These are phyloP conservation scores for Pyrenochaeta sp. DNA, from an alignment of 2,329 filamentous ascomycete species.

Conservation along the genomic window DNA sequence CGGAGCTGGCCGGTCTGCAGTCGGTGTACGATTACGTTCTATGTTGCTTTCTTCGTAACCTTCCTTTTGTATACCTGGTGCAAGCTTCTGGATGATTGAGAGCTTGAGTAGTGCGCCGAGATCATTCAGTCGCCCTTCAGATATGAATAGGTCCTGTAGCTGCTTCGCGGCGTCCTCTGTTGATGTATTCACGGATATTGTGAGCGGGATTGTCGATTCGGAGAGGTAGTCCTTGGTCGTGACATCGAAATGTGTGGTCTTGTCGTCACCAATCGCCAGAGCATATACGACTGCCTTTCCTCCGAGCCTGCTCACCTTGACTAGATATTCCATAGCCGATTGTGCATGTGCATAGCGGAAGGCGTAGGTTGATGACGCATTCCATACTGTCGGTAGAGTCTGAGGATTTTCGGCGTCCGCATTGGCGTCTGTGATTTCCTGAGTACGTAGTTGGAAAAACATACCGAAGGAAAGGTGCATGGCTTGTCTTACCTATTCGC, in stretches of 20 bases:
- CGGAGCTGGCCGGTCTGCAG: conserved; percentile 52
- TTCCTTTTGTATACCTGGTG: conserved; percentile 78
- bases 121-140: conserved; percentile 70
- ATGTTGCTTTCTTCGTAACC: conserved; percentile 71
- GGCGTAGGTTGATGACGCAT: conserved; percentile 73
- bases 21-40: conserved; percentile 38
- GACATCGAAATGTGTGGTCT: conserved; percentile 80
- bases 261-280: conserved; percentile 80
- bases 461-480: neutral
- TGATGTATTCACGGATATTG: conserved; percentile 58
- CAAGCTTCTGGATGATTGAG: conserved; percentile 83
- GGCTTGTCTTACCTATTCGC: conserved; percentile 66
- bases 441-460: conserved; percentile 21
- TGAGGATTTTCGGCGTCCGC: conserved; percentile 65
- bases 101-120: conserved; percentile 77
- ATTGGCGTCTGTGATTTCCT: conserved; percentile 59
- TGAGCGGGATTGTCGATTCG: conserved; percentile 63
- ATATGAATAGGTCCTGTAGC: conserved; percentile 73
- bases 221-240: conserved; percentile 78
- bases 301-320: conserved; percentile 84
- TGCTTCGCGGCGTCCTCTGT: conserved; percentile 55
- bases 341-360: conserved; percentile 90
- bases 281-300: conserved; percentile 85
- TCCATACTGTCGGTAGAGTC: conserved; percentile 81
- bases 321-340: conserved; percentile 82